Evolutionary conservation across 768 basidiomycete genomes (phyloP).

Genomic region (Mycena belliarum): DNA sequence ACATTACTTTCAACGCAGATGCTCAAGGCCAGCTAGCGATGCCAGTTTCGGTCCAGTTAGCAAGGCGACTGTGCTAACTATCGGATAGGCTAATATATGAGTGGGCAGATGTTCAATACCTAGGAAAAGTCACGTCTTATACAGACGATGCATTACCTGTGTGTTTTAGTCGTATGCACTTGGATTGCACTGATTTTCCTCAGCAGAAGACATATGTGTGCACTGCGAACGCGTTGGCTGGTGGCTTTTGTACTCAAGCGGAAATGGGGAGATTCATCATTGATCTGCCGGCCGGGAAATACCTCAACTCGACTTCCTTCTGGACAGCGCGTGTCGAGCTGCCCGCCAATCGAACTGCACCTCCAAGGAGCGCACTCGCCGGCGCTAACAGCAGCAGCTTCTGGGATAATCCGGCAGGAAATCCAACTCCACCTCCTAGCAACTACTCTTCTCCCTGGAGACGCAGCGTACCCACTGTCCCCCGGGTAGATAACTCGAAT

Average conservation of each 20-base stretch:
- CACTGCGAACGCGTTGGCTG: slow-evolving; percentile 75
- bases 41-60: not conserved
- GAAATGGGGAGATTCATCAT: slow-evolving; percentile 88
- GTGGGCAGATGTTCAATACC: slow-evolving; percentile 84
- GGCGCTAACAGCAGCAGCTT: slow-evolving; percentile 35
- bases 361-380: slow-evolving; percentile 19
- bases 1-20: slow-evolving; percentile 76
- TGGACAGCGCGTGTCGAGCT: slow-evolving; percentile 84
- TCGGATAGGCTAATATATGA: slow-evolving; percentile 77
- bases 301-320: slow-evolving; percentile 75
- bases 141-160: slow-evolving; percentile 64
- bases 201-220: slow-evolving; percentile 93
- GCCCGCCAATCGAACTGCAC: slow-evolving; percentile 37
- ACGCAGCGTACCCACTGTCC: slow-evolving; percentile 21
- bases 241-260: slow-evolving; percentile 65
- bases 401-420: slow-evolving; percentile 63
- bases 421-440: slow-evolving; percentile 52
- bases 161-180: slow-evolving; percentile 32
- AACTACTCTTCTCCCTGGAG: slow-evolving; percentile 55
- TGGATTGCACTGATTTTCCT: slow-evolving; percentile 14
- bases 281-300: slow-evolving; percentile 61
- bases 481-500: slow-evolving; percentile 14
- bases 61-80: not conserved
- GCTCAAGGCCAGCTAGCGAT: slow-evolving; percentile 90
- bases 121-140: slow-evolving; percentile 69